Evolutionary conservation across 1,284 basidiomycete species (phyloP).

Genomic region (Violaceomyces palustris): DNA sequence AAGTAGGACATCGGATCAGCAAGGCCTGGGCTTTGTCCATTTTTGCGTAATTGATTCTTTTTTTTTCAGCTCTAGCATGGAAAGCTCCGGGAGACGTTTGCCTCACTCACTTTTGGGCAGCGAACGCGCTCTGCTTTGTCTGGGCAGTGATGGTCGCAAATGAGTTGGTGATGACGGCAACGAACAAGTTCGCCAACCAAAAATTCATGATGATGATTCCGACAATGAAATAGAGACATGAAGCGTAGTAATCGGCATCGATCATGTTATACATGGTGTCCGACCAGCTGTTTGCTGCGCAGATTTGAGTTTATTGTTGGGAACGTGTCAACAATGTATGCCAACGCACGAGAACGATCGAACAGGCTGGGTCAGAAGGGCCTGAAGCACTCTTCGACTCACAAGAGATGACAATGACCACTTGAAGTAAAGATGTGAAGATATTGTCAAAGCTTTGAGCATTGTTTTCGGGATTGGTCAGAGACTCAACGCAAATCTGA

Average conservation of each 20-base stretch:
- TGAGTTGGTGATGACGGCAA: conserved; percentile 92
- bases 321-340: too few relatives aligned
- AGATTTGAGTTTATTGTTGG: too few relatives aligned
- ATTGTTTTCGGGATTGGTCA: conserved; percentile 64
- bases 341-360: too few relatives aligned
- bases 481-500: conserved; percentile 48
- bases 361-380: too few relatives aligned
- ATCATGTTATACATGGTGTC: conserved; percentile 84
- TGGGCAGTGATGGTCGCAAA: conserved; percentile 83
- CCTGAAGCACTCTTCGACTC: too few relatives aligned
- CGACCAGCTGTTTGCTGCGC: conserved; percentile 48
- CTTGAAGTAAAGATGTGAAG: conserved; percentile 73
- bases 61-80: too few relatives aligned
- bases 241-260: conserved; percentile 83
- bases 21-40: neutral
- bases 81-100: too few relatives aligned
- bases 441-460: conserved; percentile 87
- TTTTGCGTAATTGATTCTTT: too few relatives aligned
- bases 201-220: conserved; percentile 56
- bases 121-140: conserved; percentile 89
- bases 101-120: conserved; percentile 56
- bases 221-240: conserved; percentile 81
- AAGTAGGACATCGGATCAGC: neutral
- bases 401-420: conserved; percentile 77
- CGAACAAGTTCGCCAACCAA: conserved; percentile 78